Base-by-base conservation (phyloP, 1,284 basidiomycete species). In the Cutaneotrichosporon cyanovorans region DNA sequence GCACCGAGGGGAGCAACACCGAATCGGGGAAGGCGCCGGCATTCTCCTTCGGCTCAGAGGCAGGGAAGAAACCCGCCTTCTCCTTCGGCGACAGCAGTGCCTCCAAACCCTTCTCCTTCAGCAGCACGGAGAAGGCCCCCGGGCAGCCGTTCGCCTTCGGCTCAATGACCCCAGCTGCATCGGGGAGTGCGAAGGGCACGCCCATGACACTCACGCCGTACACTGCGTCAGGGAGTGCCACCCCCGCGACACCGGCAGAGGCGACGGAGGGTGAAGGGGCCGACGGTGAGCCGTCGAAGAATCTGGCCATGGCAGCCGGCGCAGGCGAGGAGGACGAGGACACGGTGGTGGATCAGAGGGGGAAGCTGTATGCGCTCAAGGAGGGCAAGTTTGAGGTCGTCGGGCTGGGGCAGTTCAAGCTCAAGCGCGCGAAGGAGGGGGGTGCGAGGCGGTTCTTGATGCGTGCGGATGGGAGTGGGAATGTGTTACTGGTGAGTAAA, bases 321-420 rank as follows among this genome's bases (percentile, higher is more conserved):
- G 62, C 60, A 6, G 72, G 72, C 15, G 87, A 90, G 70, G 84
- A 91, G 65, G 76, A 83, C 36, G 87, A 91, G 64, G 80, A 82
- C 46, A 87, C 84, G 3, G 71, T 75, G 16, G 74, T 82, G 63
- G 74, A 77, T 42, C 73, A 78, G 43, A 79, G 77, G 59, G 74
- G 78, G 40, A 86, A 84, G 63, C 78, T 84, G 33, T 83, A 74
- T 60, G 78, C 76, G 59, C 65, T 87, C 60, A 74, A 65, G 20
- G 60, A 55, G 22, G 75, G 76, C 30, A 76, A 53, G 40, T 60
- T 57, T 38, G 53, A 76, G 40, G 63, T 66, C 35, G 48, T 51
- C 33, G 66, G 66, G 0, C 31, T 70, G 23, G 68, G 67, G 3
- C 48, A 58, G 33, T 52, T 72, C 52, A 65, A 59, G 52, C 25